A percentile compares a stretch with the other conserved stretches of the same genome.
phyloP scores from a whole-genome alignment of 352 stramenopile species.

The Pilasporangium apinafurcum region DNA sequence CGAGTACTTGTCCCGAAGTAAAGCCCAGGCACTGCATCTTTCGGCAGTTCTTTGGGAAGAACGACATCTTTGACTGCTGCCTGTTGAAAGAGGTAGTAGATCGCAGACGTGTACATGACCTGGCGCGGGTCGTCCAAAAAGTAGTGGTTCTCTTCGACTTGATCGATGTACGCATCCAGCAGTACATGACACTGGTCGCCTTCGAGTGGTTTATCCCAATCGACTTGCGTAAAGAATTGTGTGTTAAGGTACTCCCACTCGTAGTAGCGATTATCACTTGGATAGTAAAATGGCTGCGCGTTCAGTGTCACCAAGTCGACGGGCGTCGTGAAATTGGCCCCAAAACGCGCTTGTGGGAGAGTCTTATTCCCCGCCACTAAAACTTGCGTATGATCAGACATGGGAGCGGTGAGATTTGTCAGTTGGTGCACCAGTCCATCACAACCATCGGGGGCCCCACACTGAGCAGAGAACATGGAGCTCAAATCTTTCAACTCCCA shows the following conservation, averaged over 20 bases:
- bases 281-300: background rate
- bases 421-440: conserved; percentile 16
- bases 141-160: conserved; percentile 21
- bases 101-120: conserved; percentile 30
- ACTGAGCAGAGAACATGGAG: conserved; percentile 12
- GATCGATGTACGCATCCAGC: conserved; percentile 27
- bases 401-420: conserved; percentile 1
- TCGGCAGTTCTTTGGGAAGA: conserved; percentile 8
- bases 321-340: background rate
- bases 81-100: conserved; percentile 52
- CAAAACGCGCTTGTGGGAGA: background rate
- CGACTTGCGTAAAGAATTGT: conserved; percentile 7
- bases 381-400: conserved; percentile 7
- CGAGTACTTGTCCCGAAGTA: background rate
- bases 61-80: conserved; percentile 24
- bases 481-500: conserved; percentile 24
- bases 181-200: conserved; percentile 4
- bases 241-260: conserved; percentile 11
- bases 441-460: conserved; percentile 7
- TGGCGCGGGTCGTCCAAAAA: conserved; percentile 10
- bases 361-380: background rate
- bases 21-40: background rate
- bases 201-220: conserved; percentile 2
- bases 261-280: background rate
- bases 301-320: conserved; percentile 14